Evolutionary conservation across 2,329 filamentous ascomycete species (phyloP).

Genomic region (Pseudogymnoascus sp.): DNA sequence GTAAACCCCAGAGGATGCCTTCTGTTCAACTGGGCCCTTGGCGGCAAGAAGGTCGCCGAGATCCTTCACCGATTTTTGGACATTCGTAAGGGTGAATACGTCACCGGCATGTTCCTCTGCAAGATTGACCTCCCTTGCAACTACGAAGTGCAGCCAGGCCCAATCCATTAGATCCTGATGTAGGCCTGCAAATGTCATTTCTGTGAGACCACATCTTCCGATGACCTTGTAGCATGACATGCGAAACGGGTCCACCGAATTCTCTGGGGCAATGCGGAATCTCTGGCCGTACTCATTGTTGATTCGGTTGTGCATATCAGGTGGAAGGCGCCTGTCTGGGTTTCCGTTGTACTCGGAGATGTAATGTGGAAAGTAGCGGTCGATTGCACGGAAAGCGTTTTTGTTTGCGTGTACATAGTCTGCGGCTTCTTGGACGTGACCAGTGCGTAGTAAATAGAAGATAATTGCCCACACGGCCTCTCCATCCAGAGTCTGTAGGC

Average conservation of each 20-base stretch:
- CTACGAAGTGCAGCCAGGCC: slow-evolving; percentile 64
- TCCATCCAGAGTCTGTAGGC: slow-evolving; percentile 69
- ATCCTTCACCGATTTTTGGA: slow-evolving; percentile 74
- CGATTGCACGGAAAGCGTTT: slow-evolving; percentile 77
- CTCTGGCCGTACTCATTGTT: slow-evolving; percentile 84
- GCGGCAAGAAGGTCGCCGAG: slow-evolving; percentile 89
- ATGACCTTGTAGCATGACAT: slow-evolving; percentile 98
- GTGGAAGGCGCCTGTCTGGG: slow-evolving; percentile 66
- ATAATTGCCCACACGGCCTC: slow-evolving; percentile 92
- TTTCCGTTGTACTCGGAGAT: slow-evolving; percentile 75
- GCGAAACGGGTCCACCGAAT: slow-evolving; percentile 85
- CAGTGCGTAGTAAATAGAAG: slow-evolving; percentile 82
- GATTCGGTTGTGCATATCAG: slow-evolving; percentile 77
- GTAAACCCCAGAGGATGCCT: slow-evolving; percentile 76
- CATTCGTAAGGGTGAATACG: slow-evolving; percentile 55
- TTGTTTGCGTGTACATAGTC: slow-evolving; percentile 76
- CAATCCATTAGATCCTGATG: slow-evolving; percentile 61
- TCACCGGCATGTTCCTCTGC: slow-evolving; percentile 57
- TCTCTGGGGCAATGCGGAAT: slow-evolving; percentile 72
- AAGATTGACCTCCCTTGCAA: slow-evolving; percentile 57
- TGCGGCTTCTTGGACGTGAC: slow-evolving; percentile 74
- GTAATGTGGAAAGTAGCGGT: slow-evolving; percentile 83
- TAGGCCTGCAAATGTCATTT: slow-evolving; percentile 54
- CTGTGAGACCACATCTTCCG: slow-evolving; percentile 63
- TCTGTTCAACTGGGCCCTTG: slow-evolving; percentile 61